Evolutionary conservation across 768 basidiomycete species (phyloP), one percentile per base, ranked within the genome.

Genomic region (Leucosporidium creatinivorum): DNA sequence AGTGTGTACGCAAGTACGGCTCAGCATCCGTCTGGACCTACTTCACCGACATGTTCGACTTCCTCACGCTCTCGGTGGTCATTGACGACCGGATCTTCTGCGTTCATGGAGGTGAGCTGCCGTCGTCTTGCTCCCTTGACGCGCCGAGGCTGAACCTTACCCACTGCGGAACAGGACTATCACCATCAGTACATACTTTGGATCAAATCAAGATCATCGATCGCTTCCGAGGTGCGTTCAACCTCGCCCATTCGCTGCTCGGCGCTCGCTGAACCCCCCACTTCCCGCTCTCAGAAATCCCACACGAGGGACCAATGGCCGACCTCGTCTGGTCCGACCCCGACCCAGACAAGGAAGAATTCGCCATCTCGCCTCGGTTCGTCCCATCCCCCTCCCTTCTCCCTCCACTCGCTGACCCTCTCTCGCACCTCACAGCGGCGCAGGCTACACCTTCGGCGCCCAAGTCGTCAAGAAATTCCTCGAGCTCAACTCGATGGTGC

Each of bases 41-140:
- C 79, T 98, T 99, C 76, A 99, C 96, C 67, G 96, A 99, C 80
- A 96, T 99, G 94, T 99, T 99, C 79, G 96, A 99, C 81, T 99
- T 93, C 81, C 80, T 99, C 73, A 98, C 96, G 17, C 82, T 99
- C 65, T 93, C 91, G 44, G 93, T 94, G 65, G 96, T 99, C 69
- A 97, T 99, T 74, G 96, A 99, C 80, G 93, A 99, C 81, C 87
- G 87, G 76, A 97, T 99, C 83, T 97, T 99, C 79, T 99, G 96
- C 75, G 94, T 99, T 15, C 96, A 99, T 74, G 96, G 96, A 74
- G 94, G 94, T 91, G 73, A 63, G 82, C 78, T 56, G 7, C 39
- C 12, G 15, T 50, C 7, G 13, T 8, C 26, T 4, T 4, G 33
- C 10, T 21, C 25, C 23, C 30, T 19, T 9, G 19, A 12, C 33